Percentiles rank a stretch among this genome's conserved stretches.
phyloP scores from a whole-genome alignment of 176 grass and related monocot genomes.

The Olyra latifolia region DNA sequence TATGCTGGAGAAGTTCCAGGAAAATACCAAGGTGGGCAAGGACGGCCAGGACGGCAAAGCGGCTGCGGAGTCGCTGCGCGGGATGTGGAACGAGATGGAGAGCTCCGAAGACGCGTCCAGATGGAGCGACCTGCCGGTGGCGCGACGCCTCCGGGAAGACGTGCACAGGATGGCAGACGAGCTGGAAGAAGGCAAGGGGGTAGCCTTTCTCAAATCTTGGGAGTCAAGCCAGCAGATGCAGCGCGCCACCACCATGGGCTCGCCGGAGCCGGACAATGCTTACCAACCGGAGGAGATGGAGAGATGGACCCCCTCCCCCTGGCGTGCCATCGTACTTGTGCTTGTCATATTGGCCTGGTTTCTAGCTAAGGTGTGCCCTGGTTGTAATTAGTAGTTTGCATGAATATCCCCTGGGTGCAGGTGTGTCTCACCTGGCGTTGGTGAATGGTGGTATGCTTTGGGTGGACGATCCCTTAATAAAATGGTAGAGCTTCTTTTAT shows the following conservation, averaged over 20 bases:
- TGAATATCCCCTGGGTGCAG: too few species aligned
- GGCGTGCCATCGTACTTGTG: too few species aligned
- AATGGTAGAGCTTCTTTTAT: too few species aligned
- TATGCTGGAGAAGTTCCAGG: not conserved
- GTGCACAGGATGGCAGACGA: not conserved
- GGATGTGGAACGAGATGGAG: not conserved
- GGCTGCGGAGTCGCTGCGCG: not conserved
- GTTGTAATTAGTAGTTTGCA: too few species aligned
- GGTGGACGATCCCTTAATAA: too few species aligned
- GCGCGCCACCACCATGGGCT: not conserved
- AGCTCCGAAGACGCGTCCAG: not conserved
- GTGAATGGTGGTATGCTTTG: too few species aligned
- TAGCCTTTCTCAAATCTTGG: not conserved
- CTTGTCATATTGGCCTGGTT: too few species aligned
- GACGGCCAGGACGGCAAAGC: too few species aligned
- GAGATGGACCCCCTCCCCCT: too few species aligned
- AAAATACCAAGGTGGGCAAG: not conserved
- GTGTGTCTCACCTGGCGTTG: too few species aligned
- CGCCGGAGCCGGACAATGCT: not conserved
- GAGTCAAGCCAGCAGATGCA: not conserved
- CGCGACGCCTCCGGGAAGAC: not conserved
- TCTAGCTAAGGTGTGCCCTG: too few species aligned
- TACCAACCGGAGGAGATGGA: not conserved
- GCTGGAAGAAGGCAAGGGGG: not conserved
- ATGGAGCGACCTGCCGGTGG: not conserved